Conservation (phyloP, 768 basidiomycete genomes). For the Naematelia aurantialba region DNA sequence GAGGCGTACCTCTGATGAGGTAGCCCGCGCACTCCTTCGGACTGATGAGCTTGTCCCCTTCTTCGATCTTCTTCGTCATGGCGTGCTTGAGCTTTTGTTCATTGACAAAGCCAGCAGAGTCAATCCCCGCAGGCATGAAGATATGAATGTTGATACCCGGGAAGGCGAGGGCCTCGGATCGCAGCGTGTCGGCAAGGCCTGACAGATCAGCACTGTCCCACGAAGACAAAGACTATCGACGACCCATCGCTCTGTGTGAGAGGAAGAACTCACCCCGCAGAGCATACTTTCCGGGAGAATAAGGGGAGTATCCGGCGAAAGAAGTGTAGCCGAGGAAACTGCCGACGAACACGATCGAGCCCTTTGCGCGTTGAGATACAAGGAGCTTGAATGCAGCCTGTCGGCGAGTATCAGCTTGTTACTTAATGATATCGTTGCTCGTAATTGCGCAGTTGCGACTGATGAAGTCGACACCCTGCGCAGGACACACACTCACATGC, state of each 20-base stretch:
- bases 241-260: not conserved
- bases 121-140: constrained; percentile 79
- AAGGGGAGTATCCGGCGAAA: constrained; percentile 72
- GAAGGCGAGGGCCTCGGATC: constrained; percentile 74
- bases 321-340: constrained; percentile 72
- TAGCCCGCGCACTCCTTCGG: constrained; percentile 63
- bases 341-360: constrained; percentile 72
- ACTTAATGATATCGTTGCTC: too few relatives aligned
- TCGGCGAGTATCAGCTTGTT: constrained; percentile 2
- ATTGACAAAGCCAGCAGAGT: constrained; percentile 67
- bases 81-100: constrained; percentile 75
- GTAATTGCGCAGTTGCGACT: too few relatives aligned
- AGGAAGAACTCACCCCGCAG: constrained; percentile 61
- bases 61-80: constrained; percentile 72
- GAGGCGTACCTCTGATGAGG: constrained; percentile 59
- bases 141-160: constrained; percentile 67
- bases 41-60: constrained; percentile 62
- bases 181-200: constrained; percentile 81
- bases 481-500: constrained; percentile 53
- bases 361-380: constrained; percentile 57
- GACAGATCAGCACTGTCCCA: constrained; percentile 5
- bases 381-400: constrained; percentile 69
- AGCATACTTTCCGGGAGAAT: constrained; percentile 81
- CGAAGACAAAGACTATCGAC: not conserved
- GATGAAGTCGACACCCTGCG: too few relatives aligned